Base-by-base conservation (phyloP, 2,329 filamentous ascomycete genomes). In the Calonectria honghensis region DNA sequence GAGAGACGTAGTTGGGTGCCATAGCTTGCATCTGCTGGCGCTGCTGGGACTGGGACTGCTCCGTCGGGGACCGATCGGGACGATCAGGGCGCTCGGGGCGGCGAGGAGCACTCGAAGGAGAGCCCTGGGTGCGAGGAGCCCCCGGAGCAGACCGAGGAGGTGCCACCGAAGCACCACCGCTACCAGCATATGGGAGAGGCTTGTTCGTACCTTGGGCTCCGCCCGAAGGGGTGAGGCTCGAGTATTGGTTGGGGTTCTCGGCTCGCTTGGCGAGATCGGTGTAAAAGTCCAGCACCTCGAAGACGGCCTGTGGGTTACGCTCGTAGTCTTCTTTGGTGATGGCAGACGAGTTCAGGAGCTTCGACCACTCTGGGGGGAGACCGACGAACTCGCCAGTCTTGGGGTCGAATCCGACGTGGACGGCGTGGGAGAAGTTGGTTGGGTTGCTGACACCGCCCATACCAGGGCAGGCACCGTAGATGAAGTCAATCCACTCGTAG, bases 311-410 rank as follows among this genome's bases (percentile, higher is more conserved):
- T 6, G 97, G 97, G 82, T 99, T 98, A 83, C 97, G 96, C 86
- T 98, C 95, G 86, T 98, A 98, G 84, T 99, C 97, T 82, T 99
- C 97, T 86, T 98, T 98, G 74, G 97, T 98, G 82, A 99, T 97
- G 73, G 97, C 97, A 3, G 97, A 98, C 11, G 96, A 96, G 82
- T 97, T 98, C 79, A 99, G 90, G 67, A 99, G 90, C 85, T 97
- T 97, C 83, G 98, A 97, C 97, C 97, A 99, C 88, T 99, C 97
- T 6, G 95, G 93, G 1, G 97, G 97, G 79, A 99, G 86, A 50
- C 97, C 97, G 63, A 98, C 95, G 82, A 99, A 99, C 79, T 97
- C 96, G 77, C 97, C 97, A 3, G 95, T 98, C 81, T 96, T 94
- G 32, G 96, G 96, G 84, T 99, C 97, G 83, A 98, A 99, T 74